Evolutionary conservation across 805 yeast genomes (phyloP).

Genomic region (Candida incommunis): DNA sequence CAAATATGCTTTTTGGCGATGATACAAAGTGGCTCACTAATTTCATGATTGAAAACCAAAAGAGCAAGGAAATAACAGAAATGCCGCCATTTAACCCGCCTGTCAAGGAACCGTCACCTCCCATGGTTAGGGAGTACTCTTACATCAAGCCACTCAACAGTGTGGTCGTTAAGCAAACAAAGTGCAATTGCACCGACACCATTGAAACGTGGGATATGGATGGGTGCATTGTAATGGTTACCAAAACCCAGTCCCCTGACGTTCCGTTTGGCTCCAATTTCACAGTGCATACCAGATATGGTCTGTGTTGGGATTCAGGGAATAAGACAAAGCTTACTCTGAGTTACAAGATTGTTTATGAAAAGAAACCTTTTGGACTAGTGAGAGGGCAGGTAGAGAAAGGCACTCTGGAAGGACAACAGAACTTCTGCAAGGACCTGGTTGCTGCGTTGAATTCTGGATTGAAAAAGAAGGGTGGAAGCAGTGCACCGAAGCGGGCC

Average conservation of each 20-base stretch:
- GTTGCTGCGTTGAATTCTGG: slow-evolving; percentile 24
- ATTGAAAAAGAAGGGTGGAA: slow-evolving; percentile 6
- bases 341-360: slow-evolving; percentile 51
- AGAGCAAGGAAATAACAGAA: slow-evolving; percentile 19
- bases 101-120: slow-evolving; percentile 12
- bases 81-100: slow-evolving; percentile 11
- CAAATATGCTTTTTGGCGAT: slow-evolving; percentile 54
- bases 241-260: slow-evolving; percentile 69
- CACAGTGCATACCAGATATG: slow-evolving; percentile 56
- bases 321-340: slow-evolving; percentile 46
- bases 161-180: slow-evolving; percentile 82
- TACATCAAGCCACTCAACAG: slow-evolving; percentile 66
- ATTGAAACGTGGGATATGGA: slow-evolving; percentile 41
- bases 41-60: slow-evolving; percentile 22
- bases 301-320: slow-evolving; percentile 58
- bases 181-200: slow-evolving; percentile 53
- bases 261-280: slow-evolving; percentile 89
- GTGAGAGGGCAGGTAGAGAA: slow-evolving; percentile 78
- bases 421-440: slow-evolving; percentile 41
- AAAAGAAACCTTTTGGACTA: slow-evolving; percentile 89
- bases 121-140: slow-evolving; percentile 31
- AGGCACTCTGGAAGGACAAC: slow-evolving; percentile 71
- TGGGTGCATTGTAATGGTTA: slow-evolving; percentile 43
- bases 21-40: slow-evolving; percentile 30
- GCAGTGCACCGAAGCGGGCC: too few relatives aligned